Base-by-base conservation (phyloP, 805 yeast genomes). In the Komagataella kurtzmanii region DNA sequence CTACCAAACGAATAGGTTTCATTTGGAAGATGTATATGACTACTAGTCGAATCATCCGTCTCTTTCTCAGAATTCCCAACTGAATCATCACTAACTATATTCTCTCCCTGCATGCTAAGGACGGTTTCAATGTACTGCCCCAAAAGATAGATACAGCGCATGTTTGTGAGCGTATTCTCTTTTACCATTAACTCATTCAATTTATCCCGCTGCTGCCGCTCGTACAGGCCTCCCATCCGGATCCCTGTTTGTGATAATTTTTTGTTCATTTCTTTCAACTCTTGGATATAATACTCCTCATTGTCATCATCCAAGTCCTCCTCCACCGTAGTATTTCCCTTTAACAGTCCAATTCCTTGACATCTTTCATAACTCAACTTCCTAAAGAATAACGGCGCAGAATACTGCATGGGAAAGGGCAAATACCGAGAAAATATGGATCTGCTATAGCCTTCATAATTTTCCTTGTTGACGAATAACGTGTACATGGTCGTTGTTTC, bases 341-440 rank as follows among this genome's bases (percentile, higher is more conserved):
- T 59, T 0, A 64, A 58, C 21, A 71, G 55, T 0, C 75, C 75
- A 17, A 60, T 53, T 10, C 58, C 54, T 12, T 57, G 52, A 56
- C 74, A 70, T 3, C 59, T 54, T 36, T 57, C 55, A 40, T 60
- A 49, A 1, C 74, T 74, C 4, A 52, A 50, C 0, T 59, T 49
- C 57, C 71, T 72, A 52, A 71, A 69, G 46, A 65, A 67, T 44
- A 79, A 55, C 1, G 90, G 89, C 19, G 83, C 79, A 54, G 77
- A 77, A 61, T 83, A 84, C 75, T 83, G 86, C 76, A 83, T 74
- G 7, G 90, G 91, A 66, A 84, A 85, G 6, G 86, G 83, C 17
- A 83, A 63, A 52, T 77, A 73, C 3, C 67, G 57, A 47, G 71
- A 67, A 60, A 82, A 82, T 17, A 75, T 58, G 19, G 75, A 74